Evolutionary conservation across 2,329 filamentous ascomycete species (phyloP).

Genomic region (Exophiala aquamarina): DNA sequence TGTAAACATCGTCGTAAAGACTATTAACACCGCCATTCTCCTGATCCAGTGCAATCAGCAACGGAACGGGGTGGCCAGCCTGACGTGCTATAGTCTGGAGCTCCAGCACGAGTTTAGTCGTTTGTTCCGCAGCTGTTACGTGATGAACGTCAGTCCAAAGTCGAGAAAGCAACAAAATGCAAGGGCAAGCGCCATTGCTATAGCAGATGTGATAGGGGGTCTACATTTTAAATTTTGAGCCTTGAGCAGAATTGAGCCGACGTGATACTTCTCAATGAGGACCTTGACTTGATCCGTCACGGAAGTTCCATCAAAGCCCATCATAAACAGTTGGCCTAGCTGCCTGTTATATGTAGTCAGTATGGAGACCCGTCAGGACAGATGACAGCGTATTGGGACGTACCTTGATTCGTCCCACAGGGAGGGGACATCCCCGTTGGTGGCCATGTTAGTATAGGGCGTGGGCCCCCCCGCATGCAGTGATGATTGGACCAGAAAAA

Average conservation of each 20-base stretch:
- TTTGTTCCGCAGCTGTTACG: constrained; percentile 77
- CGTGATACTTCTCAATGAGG: constrained; percentile 67
- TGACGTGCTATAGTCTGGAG: constrained; percentile 89
- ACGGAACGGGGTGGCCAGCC: constrained; percentile 82
- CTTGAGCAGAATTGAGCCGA: constrained; percentile 75
- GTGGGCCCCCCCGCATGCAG: constrained; percentile 18
- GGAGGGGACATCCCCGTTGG: constrained; percentile 31
- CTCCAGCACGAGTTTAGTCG: constrained; percentile 82
- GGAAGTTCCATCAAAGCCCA: constrained; percentile 66
- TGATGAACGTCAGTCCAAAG: constrained; percentile 27
- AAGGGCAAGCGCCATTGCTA: constrained; percentile 15
- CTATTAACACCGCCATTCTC: constrained; percentile 98
- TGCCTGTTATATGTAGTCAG: constrained; percentile 70
- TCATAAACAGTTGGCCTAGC: constrained; percentile 63
- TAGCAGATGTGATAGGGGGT: constrained; percentile 16
- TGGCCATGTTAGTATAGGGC: constrained; percentile 19
- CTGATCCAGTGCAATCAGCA: constrained; percentile 90
- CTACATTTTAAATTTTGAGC: constrained; percentile 67
- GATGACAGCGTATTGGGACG: constrained; percentile 15
- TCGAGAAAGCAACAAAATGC: too few species aligned
- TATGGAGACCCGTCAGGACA: constrained; percentile 4
- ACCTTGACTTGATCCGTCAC: constrained; percentile 63
- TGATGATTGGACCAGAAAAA: constrained; percentile 18
- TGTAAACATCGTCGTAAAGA: constrained; percentile 91
- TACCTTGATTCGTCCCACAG: constrained; percentile 32